Evolutionary conservation across 306 rosid species (phyloP).

Genomic region (Fagus crenata): DNA sequence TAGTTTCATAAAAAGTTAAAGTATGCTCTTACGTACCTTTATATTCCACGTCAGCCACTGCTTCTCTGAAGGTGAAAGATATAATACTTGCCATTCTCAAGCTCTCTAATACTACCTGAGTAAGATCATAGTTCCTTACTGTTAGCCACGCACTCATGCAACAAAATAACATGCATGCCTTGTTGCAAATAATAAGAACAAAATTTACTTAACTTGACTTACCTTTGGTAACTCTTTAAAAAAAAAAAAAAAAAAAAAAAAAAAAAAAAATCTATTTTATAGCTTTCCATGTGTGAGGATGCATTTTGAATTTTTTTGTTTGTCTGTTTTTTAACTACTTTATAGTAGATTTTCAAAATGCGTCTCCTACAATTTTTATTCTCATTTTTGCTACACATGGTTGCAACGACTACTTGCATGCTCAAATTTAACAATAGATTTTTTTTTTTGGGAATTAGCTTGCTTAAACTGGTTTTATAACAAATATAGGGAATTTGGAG

Average conservation of each 20-base stretch:
- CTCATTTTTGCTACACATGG: no score
- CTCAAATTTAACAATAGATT: no score
- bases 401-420: no score
- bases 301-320: no score
- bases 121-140: constrained; percentile 23
- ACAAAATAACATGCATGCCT: background rate
- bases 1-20: background rate
- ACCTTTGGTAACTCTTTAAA: background rate
- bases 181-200: background rate
- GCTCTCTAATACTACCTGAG: constrained; percentile 79
- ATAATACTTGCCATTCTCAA: constrained; percentile 92
- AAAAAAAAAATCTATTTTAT: background rate
- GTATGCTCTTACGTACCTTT: constrained; percentile 53
- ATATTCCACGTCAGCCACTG: constrained; percentile 85
- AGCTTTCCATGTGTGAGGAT: no score
- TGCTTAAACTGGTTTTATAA: no score
- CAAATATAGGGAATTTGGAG: no score
- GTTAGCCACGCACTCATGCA: constrained; percentile 19
- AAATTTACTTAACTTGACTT: no score
- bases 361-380: no score
- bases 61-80: constrained; percentile 89
- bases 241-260: background rate
- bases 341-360: no score
- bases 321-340: no score
- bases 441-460: no score